Conservation (phyloP, 2,329 filamentous ascomycete genomes). For the Pestalotiopsis sp. region DNA sequence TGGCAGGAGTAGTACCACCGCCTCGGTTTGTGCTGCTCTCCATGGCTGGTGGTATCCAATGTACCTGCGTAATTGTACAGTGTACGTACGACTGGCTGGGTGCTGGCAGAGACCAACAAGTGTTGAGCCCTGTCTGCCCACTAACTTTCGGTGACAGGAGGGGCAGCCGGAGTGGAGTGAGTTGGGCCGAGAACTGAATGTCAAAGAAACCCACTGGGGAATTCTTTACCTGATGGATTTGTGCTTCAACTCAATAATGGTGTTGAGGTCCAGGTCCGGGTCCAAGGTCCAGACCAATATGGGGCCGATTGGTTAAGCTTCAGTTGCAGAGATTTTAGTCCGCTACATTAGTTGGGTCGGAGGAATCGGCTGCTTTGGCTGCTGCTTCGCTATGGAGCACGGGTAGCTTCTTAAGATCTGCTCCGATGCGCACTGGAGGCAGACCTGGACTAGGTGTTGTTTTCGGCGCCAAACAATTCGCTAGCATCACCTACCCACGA, state of each 20-base stretch:
- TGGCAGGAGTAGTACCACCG: conserved; percentile 18
- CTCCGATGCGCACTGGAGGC: background rate
- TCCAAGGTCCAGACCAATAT: background rate
- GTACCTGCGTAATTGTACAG: background rate
- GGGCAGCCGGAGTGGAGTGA: background rate
- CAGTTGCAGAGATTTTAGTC: conserved; percentile 7
- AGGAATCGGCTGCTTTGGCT: background rate
- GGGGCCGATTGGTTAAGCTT: background rate
- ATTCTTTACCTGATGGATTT: background rate
- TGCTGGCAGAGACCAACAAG: background rate
- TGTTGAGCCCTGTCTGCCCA: background rate
- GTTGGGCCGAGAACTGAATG: background rate
- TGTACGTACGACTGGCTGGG: background rate
- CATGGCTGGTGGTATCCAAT: background rate
- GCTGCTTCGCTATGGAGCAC: background rate
- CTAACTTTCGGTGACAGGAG: background rate
- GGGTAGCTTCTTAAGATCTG: background rate
- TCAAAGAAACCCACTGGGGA: background rate
- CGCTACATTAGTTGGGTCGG: background rate
- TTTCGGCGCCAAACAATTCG: too few relatives aligned
- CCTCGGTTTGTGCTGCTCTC: conserved; percentile 16
- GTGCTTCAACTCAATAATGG: background rate
- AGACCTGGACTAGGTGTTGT: background rate
- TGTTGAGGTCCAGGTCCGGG: background rate
- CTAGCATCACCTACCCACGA: too few relatives aligned